Conservation (phyloP, 192 early-diverging fungal species). For the Entomortierella lignicola region DNA sequence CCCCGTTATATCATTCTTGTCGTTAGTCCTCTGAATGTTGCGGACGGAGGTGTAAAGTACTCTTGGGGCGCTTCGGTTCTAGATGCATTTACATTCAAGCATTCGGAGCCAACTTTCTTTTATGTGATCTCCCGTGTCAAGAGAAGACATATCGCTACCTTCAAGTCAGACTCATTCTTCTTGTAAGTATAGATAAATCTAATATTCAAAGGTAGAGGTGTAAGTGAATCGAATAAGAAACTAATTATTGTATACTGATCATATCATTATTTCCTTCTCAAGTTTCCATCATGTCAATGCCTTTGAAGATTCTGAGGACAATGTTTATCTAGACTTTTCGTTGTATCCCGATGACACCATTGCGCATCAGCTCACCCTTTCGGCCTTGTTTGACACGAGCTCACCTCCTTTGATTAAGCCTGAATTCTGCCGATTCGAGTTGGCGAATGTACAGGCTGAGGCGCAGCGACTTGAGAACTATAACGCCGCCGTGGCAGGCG, state of each 20-base stretch:
- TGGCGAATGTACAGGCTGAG: slow-evolving; percentile 70
- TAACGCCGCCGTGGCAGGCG: slow-evolving; percentile 30
- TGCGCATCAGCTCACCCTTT: slow-evolving; percentile 67
- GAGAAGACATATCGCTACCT: slow-evolving; percentile 74
- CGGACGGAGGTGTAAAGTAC: slow-evolving; percentile 72
- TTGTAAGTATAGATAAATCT: slow-evolving; percentile 62
- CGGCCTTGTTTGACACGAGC: slow-evolving; percentile 59
- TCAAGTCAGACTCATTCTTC: slow-evolving; percentile 73
- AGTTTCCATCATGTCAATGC: slow-evolving; percentile 83
- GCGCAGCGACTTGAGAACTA: slow-evolving; percentile 63
- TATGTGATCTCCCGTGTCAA: slow-evolving; percentile 80
- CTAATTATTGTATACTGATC: background rate
- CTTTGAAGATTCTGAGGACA: slow-evolving; percentile 71
- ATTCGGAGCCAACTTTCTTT: slow-evolving; percentile 66
- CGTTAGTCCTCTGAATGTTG: slow-evolving; percentile 61
- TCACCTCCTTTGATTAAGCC: slow-evolving; percentile 59
- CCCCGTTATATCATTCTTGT: slow-evolving; percentile 79
- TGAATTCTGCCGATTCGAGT: slow-evolving; percentile 71
- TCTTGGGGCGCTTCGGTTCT: slow-evolving; percentile 79
- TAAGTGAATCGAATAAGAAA: background rate
- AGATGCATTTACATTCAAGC: slow-evolving; percentile 76
- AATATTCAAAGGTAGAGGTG: too few relatives aligned
- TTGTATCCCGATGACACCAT: slow-evolving; percentile 72
- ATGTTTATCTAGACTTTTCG: slow-evolving; percentile 71
- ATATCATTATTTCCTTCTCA: background rate